Conservation (phyloP, 805 yeast genomes). For the Kodamaea sagamina region DNA sequence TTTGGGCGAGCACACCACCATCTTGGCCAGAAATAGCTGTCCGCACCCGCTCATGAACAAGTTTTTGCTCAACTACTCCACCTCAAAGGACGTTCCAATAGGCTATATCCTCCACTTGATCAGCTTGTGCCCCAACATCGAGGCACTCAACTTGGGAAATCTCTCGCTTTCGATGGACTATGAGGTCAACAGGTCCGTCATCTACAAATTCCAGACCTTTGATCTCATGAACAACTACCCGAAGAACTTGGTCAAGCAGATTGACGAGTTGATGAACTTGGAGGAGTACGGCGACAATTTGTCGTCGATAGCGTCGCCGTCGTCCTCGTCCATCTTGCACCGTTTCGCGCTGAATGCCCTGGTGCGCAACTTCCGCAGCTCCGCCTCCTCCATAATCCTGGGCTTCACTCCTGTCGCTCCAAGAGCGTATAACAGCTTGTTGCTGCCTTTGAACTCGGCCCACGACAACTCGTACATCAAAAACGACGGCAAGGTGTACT, state of each 20-base stretch:
- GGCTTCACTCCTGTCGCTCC: constrained; percentile 2
- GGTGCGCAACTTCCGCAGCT: constrained; percentile 4
- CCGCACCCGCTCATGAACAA: constrained; percentile 64
- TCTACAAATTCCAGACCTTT: constrained; percentile 38
- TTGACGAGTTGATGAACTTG: constrained; percentile 25
- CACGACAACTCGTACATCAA: constrained; percentile 20
- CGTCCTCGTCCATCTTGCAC: constrained; percentile 4
- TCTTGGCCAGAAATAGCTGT: constrained; percentile 2
- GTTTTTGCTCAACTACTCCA: constrained; percentile 61
- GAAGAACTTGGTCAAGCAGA: constrained; percentile 26
- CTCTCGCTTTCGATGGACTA: constrained; percentile 70
- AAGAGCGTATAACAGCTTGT: constrained; percentile 5
- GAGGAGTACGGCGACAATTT: constrained; percentile 8
- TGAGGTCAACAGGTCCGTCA: constrained; percentile 42
- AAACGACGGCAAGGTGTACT: constrained; percentile 31
- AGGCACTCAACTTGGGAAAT: constrained; percentile 56
- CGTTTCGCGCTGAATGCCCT: constrained; percentile 3
- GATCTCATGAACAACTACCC: constrained; percentile 43
- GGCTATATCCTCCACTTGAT: constrained; percentile 73
- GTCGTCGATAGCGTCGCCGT: neutral
- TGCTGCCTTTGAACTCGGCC: constrained; percentile 1
- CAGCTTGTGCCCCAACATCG: constrained; percentile 64
- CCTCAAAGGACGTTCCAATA: constrained; percentile 74
- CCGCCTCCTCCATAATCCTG: constrained; percentile 4
- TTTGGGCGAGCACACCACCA: neutral